Base-by-base conservation (phyloP, 2,329 filamentous ascomycete genomes). In the Ilyonectria mors-panacis region DNA sequence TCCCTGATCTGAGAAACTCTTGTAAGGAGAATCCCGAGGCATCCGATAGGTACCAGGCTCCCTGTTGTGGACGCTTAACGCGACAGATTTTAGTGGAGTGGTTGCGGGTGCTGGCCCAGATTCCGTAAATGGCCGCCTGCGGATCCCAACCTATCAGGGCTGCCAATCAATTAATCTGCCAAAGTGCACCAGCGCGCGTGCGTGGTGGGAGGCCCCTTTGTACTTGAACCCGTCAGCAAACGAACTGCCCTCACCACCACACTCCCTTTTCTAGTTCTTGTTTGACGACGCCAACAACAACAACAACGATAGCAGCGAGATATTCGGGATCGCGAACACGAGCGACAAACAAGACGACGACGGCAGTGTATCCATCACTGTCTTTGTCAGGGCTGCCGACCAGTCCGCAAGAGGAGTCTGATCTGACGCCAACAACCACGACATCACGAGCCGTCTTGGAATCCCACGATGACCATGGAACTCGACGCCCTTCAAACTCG, bases 401-500 rank as follows among this genome's bases (percentile, higher is more conserved):
- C 50, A n/a, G n/a, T 33, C 4, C 10, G n/a, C 19, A 7, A 28
- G n/a, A 6, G n/a, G 13, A 35, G 9, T 21, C 6, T 13, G 44
- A 45, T 23, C 19, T 21, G 19, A 33, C 23, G 33, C 45, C 60
- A 37, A 63, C 30, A 19, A 59, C 60, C 35, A 53, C 48, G 13
- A 47, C 44, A 37, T 42, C 35, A 51, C 33, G 13, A 35, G 19
- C 28, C 19, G 13, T 21, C 28, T 8, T 10, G 5, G 17, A 21
- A 33, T 10, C 48, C 33, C 10, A 33, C 17, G 19, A 45, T 45
- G 59, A 55, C 48, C 21, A 92, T 92, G 90, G 90, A 92, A 76
- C 82, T 91, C 62, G 87, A 90, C 76, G 86, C 89, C 76, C 83
- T 88, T 37, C 88, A 91, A 76, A 81, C 70, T 63, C 78, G 76